A percentile compares a stretch with the other conserved stretches of the same genome.
Evolutionary conservation across 2,329 filamentous ascomycete genomes (phyloP).

Genomic region (Magnaporthales sp.): DNA sequence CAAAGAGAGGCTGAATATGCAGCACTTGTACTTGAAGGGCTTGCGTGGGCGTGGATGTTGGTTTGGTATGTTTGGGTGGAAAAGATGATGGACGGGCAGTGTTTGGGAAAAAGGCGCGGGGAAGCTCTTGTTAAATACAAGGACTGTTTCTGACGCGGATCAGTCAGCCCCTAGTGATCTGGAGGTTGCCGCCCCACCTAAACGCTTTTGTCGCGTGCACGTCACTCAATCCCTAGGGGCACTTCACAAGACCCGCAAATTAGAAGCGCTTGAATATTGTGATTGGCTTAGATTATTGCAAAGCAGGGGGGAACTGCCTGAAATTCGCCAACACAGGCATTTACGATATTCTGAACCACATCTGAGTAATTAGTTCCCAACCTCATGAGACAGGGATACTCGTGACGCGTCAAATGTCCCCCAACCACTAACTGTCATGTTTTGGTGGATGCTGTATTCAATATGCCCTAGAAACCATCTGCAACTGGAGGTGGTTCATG

Average conservation of each 20-base stretch:
- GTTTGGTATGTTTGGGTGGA: background rate
- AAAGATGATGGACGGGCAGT: background rate
- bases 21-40: background rate
- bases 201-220: background rate
- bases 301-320: background rate
- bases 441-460: no score
- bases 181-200: background rate
- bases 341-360: background rate
- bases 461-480: no score
- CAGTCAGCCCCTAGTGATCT: background rate
- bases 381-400: background rate
- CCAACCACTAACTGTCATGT: no score
- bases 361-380: background rate
- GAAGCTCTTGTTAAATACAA: background rate
- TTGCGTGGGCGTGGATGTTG: background rate
- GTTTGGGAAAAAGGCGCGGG: background rate
- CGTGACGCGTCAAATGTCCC: background rate
- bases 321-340: background rate
- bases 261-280: background rate
- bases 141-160: background rate
- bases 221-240: background rate
- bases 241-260: background rate
- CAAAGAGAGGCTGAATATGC: background rate
- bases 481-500: no score
- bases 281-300: background rate